Conservation (phyloP, 805 yeast genomes). For the Candida endomychidarum region DNA sequence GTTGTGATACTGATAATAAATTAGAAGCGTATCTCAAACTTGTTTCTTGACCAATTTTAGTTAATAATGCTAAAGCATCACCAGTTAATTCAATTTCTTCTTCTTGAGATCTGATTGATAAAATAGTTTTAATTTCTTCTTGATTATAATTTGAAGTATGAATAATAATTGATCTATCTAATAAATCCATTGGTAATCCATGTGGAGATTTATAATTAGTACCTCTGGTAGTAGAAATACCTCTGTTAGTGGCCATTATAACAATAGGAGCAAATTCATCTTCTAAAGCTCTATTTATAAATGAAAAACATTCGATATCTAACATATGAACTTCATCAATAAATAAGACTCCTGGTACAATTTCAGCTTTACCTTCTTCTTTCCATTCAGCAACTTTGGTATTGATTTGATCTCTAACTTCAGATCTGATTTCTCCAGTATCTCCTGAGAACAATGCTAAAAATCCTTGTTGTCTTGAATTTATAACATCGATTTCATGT, state of each 20-base stretch:
- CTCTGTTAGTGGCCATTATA: constrained; percentile 97
- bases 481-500: constrained; percentile 96
- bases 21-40: constrained; percentile 91
- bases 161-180: constrained; percentile 91
- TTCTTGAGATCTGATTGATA: constrained; percentile 87
- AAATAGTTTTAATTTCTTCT: constrained; percentile 83
- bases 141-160: constrained; percentile 76
- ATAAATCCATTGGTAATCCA: constrained; percentile 93
- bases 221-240: constrained; percentile 90
- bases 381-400: constrained; percentile 97
- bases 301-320: constrained; percentile 95
- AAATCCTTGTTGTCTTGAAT: constrained; percentile 97
- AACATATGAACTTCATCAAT: constrained; percentile 99
- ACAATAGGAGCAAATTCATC: constrained; percentile 96
- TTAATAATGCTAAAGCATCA: constrained; percentile 83
- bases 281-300: constrained; percentile 92
- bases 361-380: constrained; percentile 98
- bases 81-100: constrained; percentile 84
- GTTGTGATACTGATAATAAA: constrained; percentile 85
- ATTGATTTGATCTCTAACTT: constrained; percentile 94
- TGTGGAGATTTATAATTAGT: constrained; percentile 93
- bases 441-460: constrained; percentile 93
- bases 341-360: constrained; percentile 95
- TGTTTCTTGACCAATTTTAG: constrained; percentile 88
- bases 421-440: constrained; percentile 96